Evolutionary conservation across 495 filamentous ascomycete genomes (phyloP).

Genomic region (Xylaria acuta): DNA sequence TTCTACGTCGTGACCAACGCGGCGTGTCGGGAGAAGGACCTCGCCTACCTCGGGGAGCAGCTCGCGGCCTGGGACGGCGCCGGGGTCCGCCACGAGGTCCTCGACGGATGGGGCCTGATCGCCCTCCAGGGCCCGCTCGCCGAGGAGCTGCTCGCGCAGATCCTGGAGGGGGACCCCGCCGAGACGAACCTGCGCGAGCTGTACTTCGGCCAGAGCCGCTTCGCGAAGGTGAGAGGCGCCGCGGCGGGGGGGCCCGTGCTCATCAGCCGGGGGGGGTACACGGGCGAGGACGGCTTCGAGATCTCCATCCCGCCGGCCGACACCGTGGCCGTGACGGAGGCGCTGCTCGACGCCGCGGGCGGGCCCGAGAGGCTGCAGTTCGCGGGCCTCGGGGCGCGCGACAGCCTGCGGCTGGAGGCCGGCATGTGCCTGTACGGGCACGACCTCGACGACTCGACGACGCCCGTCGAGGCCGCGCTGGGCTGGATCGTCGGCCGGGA

Average conservation of each 20-base stretch:
- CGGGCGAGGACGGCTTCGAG: slow-evolving; percentile 98
- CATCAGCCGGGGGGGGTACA: slow-evolving; percentile 90
- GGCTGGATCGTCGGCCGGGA: slow-evolving; percentile 85
- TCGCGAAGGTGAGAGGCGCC: slow-evolving; percentile 53
- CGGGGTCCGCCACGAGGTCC: slow-evolving; percentile 49
- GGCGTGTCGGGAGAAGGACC: slow-evolving; percentile 86
- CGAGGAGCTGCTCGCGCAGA: slow-evolving; percentile 63
- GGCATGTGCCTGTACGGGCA: slow-evolving; percentile 99
- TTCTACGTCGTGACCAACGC: slow-evolving; percentile 98
- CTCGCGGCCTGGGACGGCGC: slow-evolving; percentile 65
- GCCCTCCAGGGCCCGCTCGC: slow-evolving; percentile 88
- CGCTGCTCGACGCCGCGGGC: slow-evolving; percentile 68
- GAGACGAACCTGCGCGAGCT: slow-evolving; percentile 67
- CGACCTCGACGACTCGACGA: slow-evolving; percentile 87
- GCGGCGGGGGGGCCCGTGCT: slow-evolving; percentile 69
- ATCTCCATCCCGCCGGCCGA: slow-evolving; percentile 76
- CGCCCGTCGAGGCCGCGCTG: slow-evolving; percentile 83
- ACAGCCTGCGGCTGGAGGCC: slow-evolving; percentile 91
- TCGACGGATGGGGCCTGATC: slow-evolving; percentile 76
- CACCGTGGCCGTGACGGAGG: slow-evolving; percentile 60
- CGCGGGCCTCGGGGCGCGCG: slow-evolving; percentile 87
- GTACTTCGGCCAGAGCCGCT: slow-evolving; percentile 79
- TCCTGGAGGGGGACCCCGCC: slow-evolving; percentile 55
- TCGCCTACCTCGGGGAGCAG: slow-evolving; percentile 71
- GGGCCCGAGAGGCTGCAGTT: slow-evolving; percentile 70